These are phyloP conservation scores for Lasiosphaeriaceae sp. DNA, from an alignment of 495 filamentous ascomycete genomes.

Conservation along the genomic window DNA sequence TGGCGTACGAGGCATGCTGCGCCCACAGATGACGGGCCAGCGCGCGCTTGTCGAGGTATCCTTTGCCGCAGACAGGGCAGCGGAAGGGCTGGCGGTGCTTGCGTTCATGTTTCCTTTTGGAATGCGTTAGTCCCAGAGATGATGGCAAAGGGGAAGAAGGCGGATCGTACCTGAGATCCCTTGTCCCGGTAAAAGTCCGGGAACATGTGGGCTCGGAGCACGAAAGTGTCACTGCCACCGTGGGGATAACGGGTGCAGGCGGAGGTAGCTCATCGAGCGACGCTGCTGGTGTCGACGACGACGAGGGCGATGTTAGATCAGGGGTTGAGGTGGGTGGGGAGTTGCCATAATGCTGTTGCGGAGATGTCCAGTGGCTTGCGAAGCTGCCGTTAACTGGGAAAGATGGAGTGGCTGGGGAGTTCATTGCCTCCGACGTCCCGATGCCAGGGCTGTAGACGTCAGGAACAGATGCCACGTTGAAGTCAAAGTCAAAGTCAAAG, in stretches of 20 bases:
- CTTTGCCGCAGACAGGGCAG: conserved; percentile 17
- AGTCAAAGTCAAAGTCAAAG: no score
- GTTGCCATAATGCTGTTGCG: no score
- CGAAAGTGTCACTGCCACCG: background rate
- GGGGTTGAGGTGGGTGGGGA: no score
- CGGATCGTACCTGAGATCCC: background rate
- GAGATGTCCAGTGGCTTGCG: no score
- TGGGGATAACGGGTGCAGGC: background rate
- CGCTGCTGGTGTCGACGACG: no score
- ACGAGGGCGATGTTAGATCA: no score
- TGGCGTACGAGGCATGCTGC: conserved; percentile 2
- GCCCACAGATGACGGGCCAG: conserved; percentile 23
- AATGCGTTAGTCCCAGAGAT: background rate
- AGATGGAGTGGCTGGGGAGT: no score
- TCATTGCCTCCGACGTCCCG: no score
- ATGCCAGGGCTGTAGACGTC: no score
- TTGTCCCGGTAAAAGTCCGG: background rate
- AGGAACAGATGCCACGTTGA: no score
- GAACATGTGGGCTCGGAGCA: background rate
- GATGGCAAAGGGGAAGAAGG: background rate
- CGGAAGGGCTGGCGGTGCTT: conserved; percentile 17
- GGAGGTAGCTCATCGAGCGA: background rate
- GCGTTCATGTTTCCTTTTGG: conserved; percentile 13
- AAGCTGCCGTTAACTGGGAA: no score
- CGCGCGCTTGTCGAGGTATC: conserved; percentile 19